Base-by-base conservation (phyloP, 306 rosid genomes). In the Hippophae rhamnoides region DNA sequence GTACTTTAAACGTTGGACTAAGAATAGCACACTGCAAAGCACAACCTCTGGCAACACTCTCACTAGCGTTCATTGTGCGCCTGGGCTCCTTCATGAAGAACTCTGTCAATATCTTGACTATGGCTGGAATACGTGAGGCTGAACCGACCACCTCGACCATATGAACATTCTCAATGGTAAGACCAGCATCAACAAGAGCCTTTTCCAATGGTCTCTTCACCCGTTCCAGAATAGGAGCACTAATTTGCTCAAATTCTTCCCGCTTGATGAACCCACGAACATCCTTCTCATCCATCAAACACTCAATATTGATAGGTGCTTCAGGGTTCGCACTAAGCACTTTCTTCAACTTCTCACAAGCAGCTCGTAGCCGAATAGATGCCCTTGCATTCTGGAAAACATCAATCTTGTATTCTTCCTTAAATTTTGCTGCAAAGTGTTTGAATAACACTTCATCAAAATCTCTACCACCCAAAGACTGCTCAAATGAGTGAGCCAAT, bases 11-110 rank as follows among this genome's bases (percentile, higher is more conserved):
- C 6, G 97, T 88, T 23, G 99, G 97, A 72, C 99, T 93, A 49
- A 93, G 95, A 63, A 93, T 88, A 10, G 99, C 99, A 52, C 97
- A 93, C 66, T 93, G 76, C 77, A 93, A 73, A 45, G 99, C 99
- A 78, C 86, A 79, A 57, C 99, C 99, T 67, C 83, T 80, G 31
- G 96, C 94, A 65, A 93, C 94, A 68, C 99, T 88, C 62, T 93
- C 99, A 60, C 97, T 88, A 7, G 97, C 95, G 72, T 93, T 93
- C 97, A 93, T 88, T 57, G 99, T 93, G 42, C 99, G 80, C 77
- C 95, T 81, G 40, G 99, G 97, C 70, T 93, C 99, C 82, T 88
- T 93, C 23, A 72, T 71, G 74, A 92, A 88, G 72, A 88, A 88
- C 38, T 88, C 95, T 0, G 94, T 86, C 76, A 93, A 77, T 65